Evolutionary conservation across 1,284 basidiomycete species (phyloP).

Genomic region (Melampsora larici-populina): DNA sequence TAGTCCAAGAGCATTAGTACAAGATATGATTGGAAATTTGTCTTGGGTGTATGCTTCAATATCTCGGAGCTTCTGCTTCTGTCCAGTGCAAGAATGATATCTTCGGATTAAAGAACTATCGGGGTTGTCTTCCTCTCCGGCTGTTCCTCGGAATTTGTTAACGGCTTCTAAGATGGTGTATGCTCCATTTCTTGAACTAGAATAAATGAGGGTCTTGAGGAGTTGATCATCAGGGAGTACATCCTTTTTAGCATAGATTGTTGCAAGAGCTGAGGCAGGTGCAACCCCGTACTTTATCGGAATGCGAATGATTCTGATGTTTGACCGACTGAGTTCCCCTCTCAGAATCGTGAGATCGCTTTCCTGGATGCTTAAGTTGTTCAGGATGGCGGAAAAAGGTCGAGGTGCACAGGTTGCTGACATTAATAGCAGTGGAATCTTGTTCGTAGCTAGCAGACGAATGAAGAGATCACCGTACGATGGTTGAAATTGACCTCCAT

Average conservation of each 20-base stretch:
- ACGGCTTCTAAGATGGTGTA: background rate
- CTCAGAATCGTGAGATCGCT: background rate
- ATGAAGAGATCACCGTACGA: background rate
- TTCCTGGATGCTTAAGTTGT: background rate
- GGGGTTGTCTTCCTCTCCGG: background rate
- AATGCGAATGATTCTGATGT: background rate
- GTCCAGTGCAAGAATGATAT: no score
- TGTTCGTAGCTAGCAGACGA: no score
- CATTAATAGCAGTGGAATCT: no score
- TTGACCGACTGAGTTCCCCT: background rate
- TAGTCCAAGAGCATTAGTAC: constrained; percentile 11
- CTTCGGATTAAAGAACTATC: background rate
- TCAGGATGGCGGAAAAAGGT: background rate
- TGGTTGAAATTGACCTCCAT: background rate
- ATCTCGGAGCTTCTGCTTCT: background rate
- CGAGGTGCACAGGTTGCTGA: constrained; percentile 4
- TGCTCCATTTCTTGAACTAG: background rate
- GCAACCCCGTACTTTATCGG: background rate
- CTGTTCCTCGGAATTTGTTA: background rate
- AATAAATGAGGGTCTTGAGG: constrained; percentile 1
- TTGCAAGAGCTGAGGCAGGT: background rate
- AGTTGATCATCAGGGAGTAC: background rate
- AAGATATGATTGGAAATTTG: background rate
- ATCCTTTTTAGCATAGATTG: background rate
- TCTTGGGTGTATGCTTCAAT: background rate